Evolutionary conservation across 306 rosid genomes (phyloP), one percentile per base, ranked within the genome.

Genomic region (Gynostemma pentaphyllum): DNA sequence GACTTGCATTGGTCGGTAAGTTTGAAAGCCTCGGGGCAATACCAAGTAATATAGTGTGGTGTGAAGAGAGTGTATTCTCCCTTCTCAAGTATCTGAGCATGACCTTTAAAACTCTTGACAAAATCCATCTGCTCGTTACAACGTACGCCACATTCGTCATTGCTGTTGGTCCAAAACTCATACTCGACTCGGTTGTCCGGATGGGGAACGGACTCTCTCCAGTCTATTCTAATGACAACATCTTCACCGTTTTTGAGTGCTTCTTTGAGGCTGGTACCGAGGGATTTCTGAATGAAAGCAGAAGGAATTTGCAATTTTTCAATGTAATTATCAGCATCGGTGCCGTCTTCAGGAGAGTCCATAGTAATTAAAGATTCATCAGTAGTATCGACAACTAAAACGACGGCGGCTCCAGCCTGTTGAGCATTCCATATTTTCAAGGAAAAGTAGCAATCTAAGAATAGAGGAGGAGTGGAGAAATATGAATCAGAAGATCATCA

Each of bases 81-180:
- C 75, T 75, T 88, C 84, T 92, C 99, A 56, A 92, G 99, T 82
- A 92, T 78, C 79, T 92, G 99, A 76, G 96, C 96, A 49, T 92
- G 96, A 41, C 99, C 99, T 67, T 78, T 88, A 16, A 92, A 92
- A 45, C 72, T 82, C 82, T 81, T 82, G 53, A 92, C 95, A 32
- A 92, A 92, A 32, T 71, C 55, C 94, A 84, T 92, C 62, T 92
- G 99, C 72, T 92, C 96, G 1, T 92, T 84, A 5, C 99, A 92
- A 4, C 99, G 96, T 65, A 74, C 82, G 14, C 99, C 99, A 1
- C 99, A 92, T 70, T 92, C 99, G 0, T 86, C 96, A 1, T 88
- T 92, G 82, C 96, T 88, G 76, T 92, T 92, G 5, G 99, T 92
- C 99, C 99, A 92, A 50, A 92, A 82, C 78, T 92, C 95, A 19